A percentile compares a stretch with the other conserved stretches of the same genome.
phyloP scores from a whole-genome alignment of 306 rosid species.

The Corylus americana region DNA sequence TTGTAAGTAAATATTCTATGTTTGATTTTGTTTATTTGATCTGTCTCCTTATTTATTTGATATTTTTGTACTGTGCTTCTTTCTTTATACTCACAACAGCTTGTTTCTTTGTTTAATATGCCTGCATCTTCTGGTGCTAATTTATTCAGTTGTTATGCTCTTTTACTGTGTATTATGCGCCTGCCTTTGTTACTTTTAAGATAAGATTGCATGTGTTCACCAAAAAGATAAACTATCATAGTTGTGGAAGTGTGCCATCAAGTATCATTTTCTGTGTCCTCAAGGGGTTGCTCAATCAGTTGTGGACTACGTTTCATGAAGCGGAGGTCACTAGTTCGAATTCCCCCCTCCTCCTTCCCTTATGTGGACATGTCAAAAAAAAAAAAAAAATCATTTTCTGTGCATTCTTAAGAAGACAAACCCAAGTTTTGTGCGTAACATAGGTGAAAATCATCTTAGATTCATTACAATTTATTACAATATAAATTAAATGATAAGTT shows the following conservation, averaged over 20 bases:
- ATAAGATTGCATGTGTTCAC: not conserved
- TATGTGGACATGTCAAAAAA: too few relatives aligned
- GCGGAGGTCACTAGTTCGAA: too few relatives aligned
- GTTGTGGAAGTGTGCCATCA: not conserved
- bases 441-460: not conserved
- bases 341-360: too few relatives aligned
- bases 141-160: not conserved
- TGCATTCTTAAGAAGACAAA: not conserved
- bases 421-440: not conserved
- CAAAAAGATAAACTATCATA: not conserved
- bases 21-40: constrained; percentile 2
- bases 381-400: too few relatives aligned
- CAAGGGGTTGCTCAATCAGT: too few relatives aligned
- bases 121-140: not conserved
- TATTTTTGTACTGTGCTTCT: not conserved
- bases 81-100: not conserved
- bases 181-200: not conserved
- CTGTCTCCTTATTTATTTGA: not conserved
- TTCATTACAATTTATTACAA: too few relatives aligned
- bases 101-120: not conserved
- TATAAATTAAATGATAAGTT: too few relatives aligned
- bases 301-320: too few relatives aligned
- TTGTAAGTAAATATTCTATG: constrained; percentile 59
- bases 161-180: not conserved
- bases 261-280: not conserved